Evolutionary conservation across 768 basidiomycete species (phyloP).

Genomic region (Phlebiopsis flavidoalba): DNA sequence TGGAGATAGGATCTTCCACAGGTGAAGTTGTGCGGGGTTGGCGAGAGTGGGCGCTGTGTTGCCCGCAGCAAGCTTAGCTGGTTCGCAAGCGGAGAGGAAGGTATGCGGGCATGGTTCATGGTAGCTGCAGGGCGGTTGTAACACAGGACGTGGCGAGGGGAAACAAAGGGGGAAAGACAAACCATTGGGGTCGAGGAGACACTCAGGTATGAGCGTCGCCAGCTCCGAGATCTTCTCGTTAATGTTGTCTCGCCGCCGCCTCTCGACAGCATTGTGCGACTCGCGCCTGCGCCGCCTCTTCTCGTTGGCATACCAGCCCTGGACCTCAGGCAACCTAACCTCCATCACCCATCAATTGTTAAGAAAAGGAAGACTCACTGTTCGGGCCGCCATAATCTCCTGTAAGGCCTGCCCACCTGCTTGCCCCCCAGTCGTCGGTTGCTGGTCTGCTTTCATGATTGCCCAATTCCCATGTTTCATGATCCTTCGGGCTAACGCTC

Average conservation of each 20-base stretch:
- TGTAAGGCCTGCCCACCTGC: slow-evolving; percentile 9
- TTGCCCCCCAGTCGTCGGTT: slow-evolving; percentile 9
- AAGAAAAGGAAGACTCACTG: slow-evolving; percentile 28
- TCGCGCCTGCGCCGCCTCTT: slow-evolving; percentile 79
- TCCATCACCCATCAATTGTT: neutral
- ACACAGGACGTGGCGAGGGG: neutral
- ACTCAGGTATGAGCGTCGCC: slow-evolving; percentile 83
- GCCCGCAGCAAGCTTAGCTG: slow-evolving; percentile 21
- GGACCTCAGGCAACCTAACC: neutral
- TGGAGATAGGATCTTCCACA: neutral
- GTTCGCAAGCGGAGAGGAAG: slow-evolving; percentile 19
- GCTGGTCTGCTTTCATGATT: neutral
- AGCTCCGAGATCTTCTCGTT: slow-evolving; percentile 94
- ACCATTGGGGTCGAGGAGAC: slow-evolving; percentile 62
- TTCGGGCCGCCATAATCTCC: slow-evolving; percentile 31
- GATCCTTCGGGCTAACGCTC: slow-evolving; percentile 30
- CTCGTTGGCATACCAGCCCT: slow-evolving; percentile 66
- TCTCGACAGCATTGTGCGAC: slow-evolving; percentile 90
- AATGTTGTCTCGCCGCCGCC: slow-evolving; percentile 84
- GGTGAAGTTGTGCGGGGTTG: neutral
- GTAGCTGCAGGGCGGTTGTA: slow-evolving; percentile 17
- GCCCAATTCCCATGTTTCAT: slow-evolving; percentile 4
- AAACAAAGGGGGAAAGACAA: slow-evolving; percentile 6
- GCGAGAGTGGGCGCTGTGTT: slow-evolving; percentile 7
- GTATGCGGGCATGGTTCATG: slow-evolving; percentile 20